A percentile compares a stretch with the other conserved stretches of the same genome.
Conservation (phyloP, 2,329 filamentous ascomycete species). For the Alternaria gansuensis region DNA sequence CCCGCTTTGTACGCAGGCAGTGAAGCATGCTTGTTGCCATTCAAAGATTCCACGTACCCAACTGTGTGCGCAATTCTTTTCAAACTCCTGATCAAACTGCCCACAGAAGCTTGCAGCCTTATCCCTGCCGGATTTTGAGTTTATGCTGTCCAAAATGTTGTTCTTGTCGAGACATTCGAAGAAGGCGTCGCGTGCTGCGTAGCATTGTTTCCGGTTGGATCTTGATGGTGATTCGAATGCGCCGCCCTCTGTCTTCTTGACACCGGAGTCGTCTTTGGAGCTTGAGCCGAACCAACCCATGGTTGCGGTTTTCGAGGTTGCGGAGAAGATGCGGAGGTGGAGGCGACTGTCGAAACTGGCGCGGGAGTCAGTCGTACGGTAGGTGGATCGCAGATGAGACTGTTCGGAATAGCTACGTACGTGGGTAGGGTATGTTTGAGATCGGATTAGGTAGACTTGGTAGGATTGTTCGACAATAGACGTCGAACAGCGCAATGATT, state of each 20-base stretch:
- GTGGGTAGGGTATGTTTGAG: neutral
- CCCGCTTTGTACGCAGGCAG: neutral
- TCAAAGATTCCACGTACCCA: slow-evolving; percentile 73
- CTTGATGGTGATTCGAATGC: slow-evolving; percentile 83
- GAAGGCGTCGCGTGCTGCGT: slow-evolving; percentile 87
- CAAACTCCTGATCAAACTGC: slow-evolving; percentile 71
- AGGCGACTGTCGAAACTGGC: slow-evolving; percentile 14
- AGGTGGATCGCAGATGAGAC: no score
- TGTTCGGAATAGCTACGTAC: neutral
- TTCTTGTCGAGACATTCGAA: slow-evolving; percentile 86
- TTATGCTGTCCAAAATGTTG: slow-evolving; percentile 78
- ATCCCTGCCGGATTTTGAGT: slow-evolving; percentile 62
- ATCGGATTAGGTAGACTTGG: neutral
- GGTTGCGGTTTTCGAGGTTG: slow-evolving; percentile 31
- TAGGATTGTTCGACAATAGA: slow-evolving; percentile 4
- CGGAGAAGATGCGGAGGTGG: slow-evolving; percentile 19
- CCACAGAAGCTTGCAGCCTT: slow-evolving; percentile 64
- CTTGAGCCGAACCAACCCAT: slow-evolving; percentile 64
- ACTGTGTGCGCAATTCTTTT: slow-evolving; percentile 83
- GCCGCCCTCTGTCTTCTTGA: slow-evolving; percentile 59
- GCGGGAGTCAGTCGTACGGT: slow-evolving; percentile 12
- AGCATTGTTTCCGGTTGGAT: slow-evolving; percentile 82
- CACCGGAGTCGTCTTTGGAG: slow-evolving; percentile 47
- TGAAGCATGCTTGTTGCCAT: neutral
- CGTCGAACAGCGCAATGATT: slow-evolving; percentile 16